These are phyloP conservation scores for Jamesozyma piceae DNA, from an alignment of 805 yeast genomes.

Conservation along the genomic window DNA sequence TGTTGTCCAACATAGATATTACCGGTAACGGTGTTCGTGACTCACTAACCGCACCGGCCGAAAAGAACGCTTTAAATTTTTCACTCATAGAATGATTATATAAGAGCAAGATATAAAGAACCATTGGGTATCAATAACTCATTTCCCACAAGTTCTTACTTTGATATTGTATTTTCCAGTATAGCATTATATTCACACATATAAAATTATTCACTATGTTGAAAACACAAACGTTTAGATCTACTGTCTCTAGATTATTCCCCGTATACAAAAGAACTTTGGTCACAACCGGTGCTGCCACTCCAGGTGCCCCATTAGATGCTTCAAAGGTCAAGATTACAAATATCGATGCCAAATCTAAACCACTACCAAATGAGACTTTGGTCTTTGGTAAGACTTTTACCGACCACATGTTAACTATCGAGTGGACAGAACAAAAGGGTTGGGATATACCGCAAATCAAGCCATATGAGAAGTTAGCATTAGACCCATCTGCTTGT, in stretches of 20 bases:
- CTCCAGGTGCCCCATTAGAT: conserved; percentile 36
- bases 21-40: not conserved
- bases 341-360: conserved; percentile 41
- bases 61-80: no score
- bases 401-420: conserved; percentile 80
- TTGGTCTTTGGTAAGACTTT: conserved; percentile 65
- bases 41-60: not conserved
- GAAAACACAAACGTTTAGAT: not conserved
- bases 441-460: conserved; percentile 92
- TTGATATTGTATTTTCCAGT: no score
- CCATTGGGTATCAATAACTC: no score
- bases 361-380: conserved; percentile 48
- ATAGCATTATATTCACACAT: no score
- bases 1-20: no score
- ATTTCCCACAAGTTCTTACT: no score
- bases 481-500: conserved; percentile 80
- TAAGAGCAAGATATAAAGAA: not conserved
- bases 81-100: no score
- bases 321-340: conserved; percentile 44
- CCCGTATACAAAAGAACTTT: not conserved
- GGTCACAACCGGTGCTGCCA: not conserved
- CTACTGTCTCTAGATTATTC: not conserved
- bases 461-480: conserved; percentile 69
- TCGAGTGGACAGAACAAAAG: conserved; percentile 63
- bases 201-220: not conserved